Evolutionary conservation across 306 rosid species (phyloP), one percentile per base, ranked within the genome.

Genomic region (Cucumis cinereus): DNA sequence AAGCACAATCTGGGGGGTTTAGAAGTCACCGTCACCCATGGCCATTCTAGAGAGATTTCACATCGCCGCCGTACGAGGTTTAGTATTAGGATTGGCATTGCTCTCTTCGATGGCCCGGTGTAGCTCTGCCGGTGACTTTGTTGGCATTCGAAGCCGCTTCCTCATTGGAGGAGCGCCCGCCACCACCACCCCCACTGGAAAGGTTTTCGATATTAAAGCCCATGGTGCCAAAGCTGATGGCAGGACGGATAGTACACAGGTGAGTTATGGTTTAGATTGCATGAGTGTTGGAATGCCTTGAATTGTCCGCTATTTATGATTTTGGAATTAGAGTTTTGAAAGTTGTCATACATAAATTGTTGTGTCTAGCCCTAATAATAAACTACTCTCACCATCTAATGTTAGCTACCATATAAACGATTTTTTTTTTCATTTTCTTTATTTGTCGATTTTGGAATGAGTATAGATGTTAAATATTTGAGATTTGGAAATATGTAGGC

Each of bases 401-500:
- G 35, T 30, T 30, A 30, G 35, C 35, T 30, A 30, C 35, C 35
- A 30, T 5, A 30, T 3, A 30, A 30, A 30, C n/a, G n/a, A n/a
- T 3, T 30, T 3, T 12, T 45, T 13, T 45, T 45, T 0, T 43
- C 1, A 1, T 12, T 45, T 45, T 11, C 16, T 3, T 45, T 45
- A 45, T 45, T 45, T 45, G 50, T 45, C 16, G 16, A 45, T 12
- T 45, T 45, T 9, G 11, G 12, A 12, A 45, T 6, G 49, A 43
- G 14, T 4, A 45, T 45, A 5, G 16, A 12, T 3, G 5, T 45
- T 45, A 45, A 45, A 45, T 45, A 45, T 13, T 45, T 45, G 52
- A 43, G 49, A 43, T 43, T 12, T 45, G 35, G 24, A 20, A 56
- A 41, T 82, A 7, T 61, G 82, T 74, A 93, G 98, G 88, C 92